Base-by-base conservation (phyloP, 495 filamentous ascomycete genomes). In the Xylaria grammica region DNA sequence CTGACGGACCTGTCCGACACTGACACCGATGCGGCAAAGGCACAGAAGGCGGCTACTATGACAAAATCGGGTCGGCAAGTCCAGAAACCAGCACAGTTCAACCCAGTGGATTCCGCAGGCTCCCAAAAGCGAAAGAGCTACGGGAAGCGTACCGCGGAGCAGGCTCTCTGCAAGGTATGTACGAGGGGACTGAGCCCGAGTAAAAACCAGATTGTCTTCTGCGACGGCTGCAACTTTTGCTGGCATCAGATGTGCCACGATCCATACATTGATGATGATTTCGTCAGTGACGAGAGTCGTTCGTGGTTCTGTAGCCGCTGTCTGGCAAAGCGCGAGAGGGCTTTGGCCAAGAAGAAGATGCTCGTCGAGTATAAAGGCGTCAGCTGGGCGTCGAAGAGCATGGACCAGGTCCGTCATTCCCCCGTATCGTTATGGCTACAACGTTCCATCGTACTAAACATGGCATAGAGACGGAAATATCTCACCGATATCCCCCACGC, bases 181-280 rank as follows among this genome's bases (percentile, higher is more conserved):
- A 84, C 89, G 52, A 82, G 95, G 44, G 87, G 91, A 9, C 86
- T 91, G 54, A 91, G 88, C 60, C 90, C 93, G 0, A 73, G 81
- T 19, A 86, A 73, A 62, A 99, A 99, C 75, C 84, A 87, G 78
- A 97, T 99, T 60, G 95, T 98, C 8, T 95, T 97, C 73, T 99
- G 95, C 77, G 93, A 97, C 75, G 89, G 87, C 13, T 99, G 95
- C 79, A 93, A 95, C 72, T 82, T 81, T 11, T 85, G 89, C 17
- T 99, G 93, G 86, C 95, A 99, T 74, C 94, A 97, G 75, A 84
- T 85, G 65, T 98, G 95, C 70, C 94, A 97, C 74, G 86, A 95
- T 67, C 93, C 95, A 0, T 84, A 84, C 4, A 93, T 99, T 66
- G 80, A 82, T 8, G 84, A 88, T 63, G 85, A 91, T 11, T 86